Evolutionary conservation across 192 early-diverging fungal species (phyloP).

Genomic region (Helicostylum pulchrum): DNA sequence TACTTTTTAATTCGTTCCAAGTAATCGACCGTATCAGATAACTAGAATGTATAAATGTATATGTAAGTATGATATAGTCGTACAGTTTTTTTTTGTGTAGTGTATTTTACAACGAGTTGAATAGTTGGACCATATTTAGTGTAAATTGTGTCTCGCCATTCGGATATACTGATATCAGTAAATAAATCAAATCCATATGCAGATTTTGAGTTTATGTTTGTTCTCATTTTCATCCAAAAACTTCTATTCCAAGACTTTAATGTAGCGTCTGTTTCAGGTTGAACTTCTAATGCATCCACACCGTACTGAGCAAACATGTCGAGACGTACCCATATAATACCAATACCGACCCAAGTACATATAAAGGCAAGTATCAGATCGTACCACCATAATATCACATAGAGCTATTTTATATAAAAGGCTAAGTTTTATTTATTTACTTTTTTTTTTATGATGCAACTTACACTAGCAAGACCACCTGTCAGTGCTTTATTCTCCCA

Average conservation of each 20-base stretch:
- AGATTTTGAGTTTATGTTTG: background rate
- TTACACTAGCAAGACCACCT: slow-evolving; percentile 7
- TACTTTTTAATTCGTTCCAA: slow-evolving; percentile 28
- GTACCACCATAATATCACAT: slow-evolving; percentile 23
- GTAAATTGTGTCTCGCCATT: slow-evolving; percentile 24
- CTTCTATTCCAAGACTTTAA: slow-evolving; percentile 13
- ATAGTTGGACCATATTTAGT: slow-evolving; percentile 19
- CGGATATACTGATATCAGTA: slow-evolving; percentile 13
- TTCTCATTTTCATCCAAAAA: slow-evolving; percentile 11
- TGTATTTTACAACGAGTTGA: slow-evolving; percentile 13
- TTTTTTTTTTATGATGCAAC: background rate
- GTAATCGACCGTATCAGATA: slow-evolving; percentile 25
- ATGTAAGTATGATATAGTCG: background rate
- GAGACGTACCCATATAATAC: slow-evolving; percentile 10
- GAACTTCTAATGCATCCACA: slow-evolving; percentile 5
- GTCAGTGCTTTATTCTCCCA: slow-evolving; percentile 33
- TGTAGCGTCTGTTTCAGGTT: slow-evolving; percentile 7
- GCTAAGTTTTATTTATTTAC: too few relatives aligned
- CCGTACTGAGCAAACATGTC: slow-evolving; percentile 7
- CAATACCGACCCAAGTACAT: background rate
- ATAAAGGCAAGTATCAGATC: slow-evolving; percentile 22
- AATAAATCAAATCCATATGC: slow-evolving; percentile 5
- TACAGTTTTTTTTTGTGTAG: background rate
- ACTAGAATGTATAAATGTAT: background rate
- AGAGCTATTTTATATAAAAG: slow-evolving; percentile 11